Percentiles rank a stretch among this genome's conserved stretches.
These are phyloP conservation scores for Metschnikowia noctiluminum DNA, from an alignment of 805 yeast genomes.

Conservation along the genomic window DNA sequence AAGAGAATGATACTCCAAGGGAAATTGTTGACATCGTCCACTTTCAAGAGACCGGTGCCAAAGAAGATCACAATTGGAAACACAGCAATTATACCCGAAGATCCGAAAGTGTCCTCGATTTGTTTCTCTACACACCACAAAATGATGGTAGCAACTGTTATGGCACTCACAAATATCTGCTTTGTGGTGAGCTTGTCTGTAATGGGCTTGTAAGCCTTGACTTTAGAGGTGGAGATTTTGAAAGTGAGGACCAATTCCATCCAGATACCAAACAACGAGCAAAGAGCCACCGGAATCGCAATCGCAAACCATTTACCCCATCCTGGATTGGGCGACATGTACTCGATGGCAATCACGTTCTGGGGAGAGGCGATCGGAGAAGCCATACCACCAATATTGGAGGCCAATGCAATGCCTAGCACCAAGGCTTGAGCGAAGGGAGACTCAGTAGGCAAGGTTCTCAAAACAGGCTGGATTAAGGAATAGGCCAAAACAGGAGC, in stretches of 20 bases:
- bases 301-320: conserved; percentile 96
- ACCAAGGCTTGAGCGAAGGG: conserved; percentile 80
- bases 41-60: conserved; percentile 81
- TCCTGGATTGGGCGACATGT: conserved; percentile 72
- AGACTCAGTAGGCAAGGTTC: conserved; percentile 77
- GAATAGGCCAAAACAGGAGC: conserved; percentile 93
- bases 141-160: conserved; percentile 68
- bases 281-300: conserved; percentile 72
- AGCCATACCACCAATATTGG: conserved; percentile 95
- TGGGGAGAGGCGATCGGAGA: conserved; percentile 98
- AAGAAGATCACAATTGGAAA: conserved; percentile 88
- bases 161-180: conserved; percentile 72
- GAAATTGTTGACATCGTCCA: conserved; percentile 92
- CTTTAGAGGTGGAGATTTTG: conserved; percentile 48
- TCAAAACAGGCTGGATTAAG: conserved; percentile 82
- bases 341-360: conserved; percentile 83
- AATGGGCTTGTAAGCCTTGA: conserved; percentile 57
- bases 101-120: conserved; percentile 74
- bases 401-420: conserved; percentile 88
- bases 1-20: conserved; percentile 94
- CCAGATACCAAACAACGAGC: conserved; percentile 71
- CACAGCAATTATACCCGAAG: conserved; percentile 94
- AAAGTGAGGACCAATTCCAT: conserved; percentile 63
- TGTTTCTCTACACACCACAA: conserved; percentile 89
- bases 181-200: conserved; percentile 64